Conservation (phyloP, 768 basidiomycete genomes). For the Trametes sanguinea region DNA sequence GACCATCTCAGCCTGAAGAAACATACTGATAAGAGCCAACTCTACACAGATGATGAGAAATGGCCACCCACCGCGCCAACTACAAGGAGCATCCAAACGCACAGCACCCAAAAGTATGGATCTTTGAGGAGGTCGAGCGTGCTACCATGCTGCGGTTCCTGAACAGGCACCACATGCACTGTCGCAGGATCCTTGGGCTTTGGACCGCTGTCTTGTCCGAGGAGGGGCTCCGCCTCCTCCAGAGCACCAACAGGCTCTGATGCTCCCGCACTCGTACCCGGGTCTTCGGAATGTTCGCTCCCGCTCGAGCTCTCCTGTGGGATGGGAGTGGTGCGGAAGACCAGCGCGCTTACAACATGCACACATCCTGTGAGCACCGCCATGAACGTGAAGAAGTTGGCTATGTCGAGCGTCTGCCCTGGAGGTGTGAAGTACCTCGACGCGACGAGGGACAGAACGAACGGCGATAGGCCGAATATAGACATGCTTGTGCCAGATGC, state of each 20-base stretch:
- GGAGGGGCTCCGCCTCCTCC: constrained; percentile 30
- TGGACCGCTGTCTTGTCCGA: constrained; percentile 25
- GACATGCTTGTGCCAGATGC: constrained; percentile 70
- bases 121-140: constrained; percentile 52
- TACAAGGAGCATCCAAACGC: constrained; percentile 48
- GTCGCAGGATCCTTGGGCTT: constrained; percentile 22
- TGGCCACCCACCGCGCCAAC: constrained; percentile 64
- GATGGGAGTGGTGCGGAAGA: constrained; percentile 25
- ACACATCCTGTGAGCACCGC: constrained; percentile 53
- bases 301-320: background rate
- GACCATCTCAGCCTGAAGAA: constrained; percentile 70
- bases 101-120: constrained; percentile 66
- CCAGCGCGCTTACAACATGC: constrained; percentile 53
- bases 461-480: constrained; percentile 79
- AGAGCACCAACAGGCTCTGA: background rate
- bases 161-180: constrained; percentile 29
- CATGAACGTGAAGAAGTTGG: constrained; percentile 56
- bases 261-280: background rate
- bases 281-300: constrained; percentile 7
- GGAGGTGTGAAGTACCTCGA: constrained; percentile 58
- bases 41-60: background rate
- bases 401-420: constrained; percentile 47
- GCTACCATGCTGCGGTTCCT: constrained; percentile 35
- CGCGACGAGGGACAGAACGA: constrained; percentile 68
- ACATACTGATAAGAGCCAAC: background rate